A percentile compares a stretch with the other conserved stretches of the same genome.
These are phyloP conservation scores for Cordyceps cateniannulata DNA, from an alignment of 2,329 filamentous ascomycete genomes.

Conservation along the genomic window DNA sequence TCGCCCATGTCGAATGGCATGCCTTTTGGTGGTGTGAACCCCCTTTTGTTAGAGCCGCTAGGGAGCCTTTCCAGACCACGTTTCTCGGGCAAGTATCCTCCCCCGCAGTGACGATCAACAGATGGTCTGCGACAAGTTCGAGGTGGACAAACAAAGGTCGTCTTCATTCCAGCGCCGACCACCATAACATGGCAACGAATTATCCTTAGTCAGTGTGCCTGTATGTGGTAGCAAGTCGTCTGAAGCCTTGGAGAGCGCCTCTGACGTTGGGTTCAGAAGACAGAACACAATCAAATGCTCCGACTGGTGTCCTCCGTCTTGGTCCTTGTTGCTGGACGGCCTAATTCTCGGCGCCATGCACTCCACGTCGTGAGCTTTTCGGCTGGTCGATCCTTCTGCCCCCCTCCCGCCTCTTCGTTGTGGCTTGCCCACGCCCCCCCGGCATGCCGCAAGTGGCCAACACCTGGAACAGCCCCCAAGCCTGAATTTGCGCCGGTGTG, in stretches of 20 bases:
- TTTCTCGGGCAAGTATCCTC: conserved; percentile 5
- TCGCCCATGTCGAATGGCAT: neutral
- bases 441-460: neutral
- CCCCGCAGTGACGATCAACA: conserved; percentile 8
- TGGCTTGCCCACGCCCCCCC: neutral
- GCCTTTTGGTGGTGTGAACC: neutral
- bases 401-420: neutral
- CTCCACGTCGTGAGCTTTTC: conserved; percentile 10
- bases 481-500: neutral
- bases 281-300: neutral
- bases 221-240: neutral
- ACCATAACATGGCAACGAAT: neutral
- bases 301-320: neutral
- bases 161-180: conserved; percentile 5
- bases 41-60: neutral
- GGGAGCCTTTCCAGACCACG: neutral
- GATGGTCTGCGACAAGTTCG: neutral
- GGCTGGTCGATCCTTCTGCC: conserved; percentile 3
- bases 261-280: neutral
- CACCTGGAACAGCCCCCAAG: conserved; percentile 1
- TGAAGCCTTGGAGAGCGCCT: neutral
- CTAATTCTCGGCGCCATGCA: conserved; percentile 20
- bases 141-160: neutral
- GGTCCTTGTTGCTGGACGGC: conserved; percentile 9
- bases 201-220: too few species aligned